Evolutionary conservation across 2,329 filamentous ascomycete genomes (phyloP), one percentile per base, ranked within the genome.

Genomic region (Lasiodiplodia sp.): DNA sequence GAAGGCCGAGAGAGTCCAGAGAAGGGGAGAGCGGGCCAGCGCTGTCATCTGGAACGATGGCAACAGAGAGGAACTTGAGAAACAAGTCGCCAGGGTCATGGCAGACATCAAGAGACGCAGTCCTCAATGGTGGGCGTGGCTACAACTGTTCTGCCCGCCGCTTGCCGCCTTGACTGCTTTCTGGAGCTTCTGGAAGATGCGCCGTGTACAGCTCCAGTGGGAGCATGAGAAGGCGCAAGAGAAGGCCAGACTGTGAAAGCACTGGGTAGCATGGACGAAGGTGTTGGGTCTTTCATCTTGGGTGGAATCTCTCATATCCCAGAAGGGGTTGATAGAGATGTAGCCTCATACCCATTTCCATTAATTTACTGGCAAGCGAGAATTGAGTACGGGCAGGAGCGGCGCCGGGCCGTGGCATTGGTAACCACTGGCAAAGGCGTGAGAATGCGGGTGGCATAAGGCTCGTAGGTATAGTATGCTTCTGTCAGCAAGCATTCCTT

Each of bases 1-100:
- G 74, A 98, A 98, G 86, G 94, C 92, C 21, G 85, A 87, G 77
- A 84, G 93, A 77, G 92, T 90, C 70, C 84, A 91, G 80, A 88
- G 87, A 57, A 84, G 93, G 55, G 88, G 88, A 4, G 75, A 78
- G 52, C 84, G 83, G 7, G 86, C 85, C 58, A 95, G 94, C 0
- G 86, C 94, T 3, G 93, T 97, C 40, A 86, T 99, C 28, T 96
- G 92, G 92, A 99, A 99, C 81, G 95, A 98, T 81, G 88, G 88
- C 2, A 88, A 88, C 57, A 90, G 85, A 75, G 89, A 89, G 44
- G 88, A 93, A 71, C 79, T 99, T 75, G 86, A 87, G 79, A 79
- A 76, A 63, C 89, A 93, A 78, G 83, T 98, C 12, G 84, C 86
- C 64, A 83, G 82, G 69, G 91, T 90, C 8, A 88, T 98, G 82